Percentiles rank a stretch among this genome's conserved stretches.
phyloP scores from a whole-genome alignment of 306 rosid genomes.

The Cicer yamashitae region DNA sequence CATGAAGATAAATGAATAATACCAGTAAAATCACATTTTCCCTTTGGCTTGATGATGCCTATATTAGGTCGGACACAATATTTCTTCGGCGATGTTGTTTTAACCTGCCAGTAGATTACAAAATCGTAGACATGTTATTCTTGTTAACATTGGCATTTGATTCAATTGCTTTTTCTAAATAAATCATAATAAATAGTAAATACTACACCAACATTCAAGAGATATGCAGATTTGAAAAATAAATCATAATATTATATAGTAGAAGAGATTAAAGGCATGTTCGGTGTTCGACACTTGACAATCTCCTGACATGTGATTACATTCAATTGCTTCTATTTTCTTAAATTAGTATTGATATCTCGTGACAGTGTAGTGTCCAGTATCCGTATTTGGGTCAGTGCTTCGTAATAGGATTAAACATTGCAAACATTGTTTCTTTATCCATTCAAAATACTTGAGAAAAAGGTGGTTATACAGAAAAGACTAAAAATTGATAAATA shows the following conservation, averaged over 20 bases:
- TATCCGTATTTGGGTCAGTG: no score
- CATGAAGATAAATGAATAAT: constrained; percentile 24
- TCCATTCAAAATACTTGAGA: not conserved
- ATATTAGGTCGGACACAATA: constrained; percentile 91
- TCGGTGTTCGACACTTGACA: no score
- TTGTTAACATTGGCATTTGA: not conserved
- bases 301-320: no score
- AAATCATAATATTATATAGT: not conserved
- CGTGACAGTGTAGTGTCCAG: no score
- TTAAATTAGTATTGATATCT: no score
- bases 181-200: not conserved
- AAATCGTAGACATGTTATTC: not conserved
- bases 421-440: not conserved
- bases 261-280: not conserved
- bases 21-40: constrained; percentile 83
- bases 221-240: not conserved
- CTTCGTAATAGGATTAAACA: not conserved
- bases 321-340: no score
- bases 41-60: constrained; percentile 78
- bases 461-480: no score
- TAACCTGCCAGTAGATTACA: constrained; percentile 63
- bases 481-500: not conserved
- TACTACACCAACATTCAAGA: not conserved
- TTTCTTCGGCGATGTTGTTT: constrained; percentile 90
- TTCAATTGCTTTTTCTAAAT: not conserved